These are phyloP conservation scores for Cercospora sp. DNA, from an alignment of 2,329 filamentous ascomycete genomes.

Conservation along the genomic window DNA sequence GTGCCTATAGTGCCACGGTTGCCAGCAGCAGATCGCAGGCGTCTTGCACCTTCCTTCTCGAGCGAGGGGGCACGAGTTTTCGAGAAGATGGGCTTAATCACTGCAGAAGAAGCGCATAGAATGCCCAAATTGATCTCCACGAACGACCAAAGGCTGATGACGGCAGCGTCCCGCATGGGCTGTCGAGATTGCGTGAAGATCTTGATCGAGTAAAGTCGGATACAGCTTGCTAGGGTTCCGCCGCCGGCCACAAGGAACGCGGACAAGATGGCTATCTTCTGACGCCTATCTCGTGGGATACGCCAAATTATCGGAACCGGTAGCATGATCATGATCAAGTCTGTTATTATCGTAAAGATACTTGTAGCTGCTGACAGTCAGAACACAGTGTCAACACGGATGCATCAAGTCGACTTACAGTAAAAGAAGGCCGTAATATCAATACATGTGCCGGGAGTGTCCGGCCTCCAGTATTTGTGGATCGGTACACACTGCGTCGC, in stretches of 20 bases:
- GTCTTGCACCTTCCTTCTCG: constrained; percentile 7
- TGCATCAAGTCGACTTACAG: constrained; percentile 16
- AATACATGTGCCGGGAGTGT: constrained; percentile 38
- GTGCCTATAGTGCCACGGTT: constrained; percentile 9
- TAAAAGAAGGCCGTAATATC: constrained; percentile 41
- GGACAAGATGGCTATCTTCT: constrained; percentile 40
- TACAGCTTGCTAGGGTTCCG: constrained; percentile 36
- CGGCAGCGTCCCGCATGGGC: constrained; percentile 34
- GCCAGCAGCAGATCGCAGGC: constrained; percentile 9
- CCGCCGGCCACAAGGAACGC: constrained; percentile 31
- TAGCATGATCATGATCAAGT: constrained; percentile 43
- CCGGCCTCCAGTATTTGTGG: constrained; percentile 38
- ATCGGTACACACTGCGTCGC: constrained; percentile 43
- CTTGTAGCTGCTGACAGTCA: constrained; percentile 28
- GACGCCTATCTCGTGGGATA: constrained; percentile 37
- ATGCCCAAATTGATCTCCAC: constrained; percentile 39
- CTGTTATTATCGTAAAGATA: constrained; percentile 43
- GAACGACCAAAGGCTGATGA: constrained; percentile 38
- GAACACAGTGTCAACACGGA: background rate
- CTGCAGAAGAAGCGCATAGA: constrained; percentile 36
- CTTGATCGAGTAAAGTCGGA: constrained; percentile 37
- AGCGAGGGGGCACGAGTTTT: constrained; percentile 20
- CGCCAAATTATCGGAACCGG: constrained; percentile 44
- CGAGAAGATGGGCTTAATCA: constrained; percentile 28
- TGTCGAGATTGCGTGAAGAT: constrained; percentile 34